Conservation (phyloP, 495 filamentous ascomycete species). For the Wilcoxina mikolae region DNA sequence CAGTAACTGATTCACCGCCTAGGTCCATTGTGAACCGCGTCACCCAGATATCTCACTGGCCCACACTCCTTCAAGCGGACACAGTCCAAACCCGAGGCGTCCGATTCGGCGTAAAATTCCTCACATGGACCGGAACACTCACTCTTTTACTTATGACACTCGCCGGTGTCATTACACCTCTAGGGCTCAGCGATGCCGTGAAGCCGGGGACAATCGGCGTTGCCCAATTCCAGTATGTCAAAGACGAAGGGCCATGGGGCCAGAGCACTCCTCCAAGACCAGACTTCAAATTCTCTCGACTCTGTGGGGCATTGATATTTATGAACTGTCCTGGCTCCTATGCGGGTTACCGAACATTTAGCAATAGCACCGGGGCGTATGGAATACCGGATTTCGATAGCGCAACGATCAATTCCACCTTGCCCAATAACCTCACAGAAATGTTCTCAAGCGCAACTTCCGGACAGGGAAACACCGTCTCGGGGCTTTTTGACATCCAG, state of each 20-base stretch:
- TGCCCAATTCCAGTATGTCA: conserved; percentile 22
- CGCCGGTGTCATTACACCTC: conserved; percentile 27
- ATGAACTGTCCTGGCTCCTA: conserved; percentile 7
- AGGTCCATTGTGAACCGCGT: conserved; percentile 14
- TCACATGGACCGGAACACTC: conserved; percentile 7
- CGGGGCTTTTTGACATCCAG: conserved; percentile 34
- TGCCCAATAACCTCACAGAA: conserved; percentile 26
- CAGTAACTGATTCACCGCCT: not conserved
- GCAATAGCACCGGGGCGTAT: not conserved
- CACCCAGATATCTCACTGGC: conserved; percentile 28
- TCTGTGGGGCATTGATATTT: not conserved
- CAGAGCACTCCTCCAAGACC: conserved; percentile 11
- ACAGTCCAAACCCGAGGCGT: conserved; percentile 13
- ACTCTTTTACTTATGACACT: conserved; percentile 11
- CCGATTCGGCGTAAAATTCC: not conserved
- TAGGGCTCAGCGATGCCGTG: conserved; percentile 28
- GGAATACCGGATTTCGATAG: not conserved
- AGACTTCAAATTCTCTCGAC: conserved; percentile 4
- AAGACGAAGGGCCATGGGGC: conserved; percentile 15
- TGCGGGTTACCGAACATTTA: not conserved
- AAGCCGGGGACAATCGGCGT: not conserved
- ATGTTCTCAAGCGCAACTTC: conserved; percentile 29
- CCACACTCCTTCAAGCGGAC: conserved; percentile 21
- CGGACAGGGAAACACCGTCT: conserved; percentile 24
- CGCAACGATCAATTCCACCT: conserved; percentile 1